Base-by-base conservation (phyloP, 2,329 filamentous ascomycete species). In the Aspergillus japonicus region DNA sequence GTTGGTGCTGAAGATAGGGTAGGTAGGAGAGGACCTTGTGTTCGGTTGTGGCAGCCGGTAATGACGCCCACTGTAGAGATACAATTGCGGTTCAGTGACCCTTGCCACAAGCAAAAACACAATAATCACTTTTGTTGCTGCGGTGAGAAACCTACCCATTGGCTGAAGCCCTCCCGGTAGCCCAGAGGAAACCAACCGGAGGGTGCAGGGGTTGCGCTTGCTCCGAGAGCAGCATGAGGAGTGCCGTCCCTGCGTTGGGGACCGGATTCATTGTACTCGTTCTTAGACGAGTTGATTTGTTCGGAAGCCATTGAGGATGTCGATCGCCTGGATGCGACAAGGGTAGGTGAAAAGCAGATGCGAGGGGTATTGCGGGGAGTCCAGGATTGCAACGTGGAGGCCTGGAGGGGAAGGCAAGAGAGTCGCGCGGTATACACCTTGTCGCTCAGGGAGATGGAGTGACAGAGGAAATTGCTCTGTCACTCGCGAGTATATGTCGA, bases 151-250 rank as follows among this genome's bases (percentile, higher is more conserved):
- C 87, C 64, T 77, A 91, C 90, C 92, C 95, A 98, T 83, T 98
- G 94, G 67, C 85, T 89, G 64, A 92, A 91, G 16, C 91, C 94
- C 60, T 96, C 92, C 71, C 93, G 95, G 79, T 96, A 96, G 53
- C 92, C 89, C 23, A 98, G 79, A 2, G 95, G 93, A 66, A 99
- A 98, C 75, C 85, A 88, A 35, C 77, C 69, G 29, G 71, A 68
- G 54, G 69, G 68, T 12, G 76, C 68, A 1, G 69, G 69, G 16
- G 69, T 68, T 23, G 63, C 73, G 44, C 66, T 66, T 50, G 67
- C 71, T 56, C 68, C 73, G 56, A 72, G 67, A 31, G 67, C 66
- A n/a, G 73, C 69, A 64, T 75, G 68, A n/a, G 74, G 71, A 21
- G 64, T 67, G 11, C 61, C 61, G 31, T 69, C 61, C 50, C 39